These are phyloP conservation scores for Pyronema omphalodes DNA, from an alignment of 495 filamentous ascomycete genomes.

Conservation along the genomic window DNA sequence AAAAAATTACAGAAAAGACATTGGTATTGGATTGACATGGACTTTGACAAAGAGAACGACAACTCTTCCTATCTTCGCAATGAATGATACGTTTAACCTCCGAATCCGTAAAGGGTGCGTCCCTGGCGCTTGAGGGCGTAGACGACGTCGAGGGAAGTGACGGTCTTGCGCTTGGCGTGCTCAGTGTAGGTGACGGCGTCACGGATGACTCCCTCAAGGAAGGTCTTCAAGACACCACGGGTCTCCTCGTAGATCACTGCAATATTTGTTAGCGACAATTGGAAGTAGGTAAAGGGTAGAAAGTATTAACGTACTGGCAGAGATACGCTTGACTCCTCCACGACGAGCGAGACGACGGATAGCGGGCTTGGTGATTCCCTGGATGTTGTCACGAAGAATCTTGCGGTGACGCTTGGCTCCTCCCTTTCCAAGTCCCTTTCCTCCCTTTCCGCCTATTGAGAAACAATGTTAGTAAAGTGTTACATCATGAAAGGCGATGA, in stretches of 20 bases:
- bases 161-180: slow-evolving; percentile 95
- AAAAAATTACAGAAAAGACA: no score
- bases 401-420: slow-evolving; percentile 92
- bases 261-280: slow-evolving; percentile 26
- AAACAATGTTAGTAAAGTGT: slow-evolving; percentile 15
- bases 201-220: slow-evolving; percentile 99
- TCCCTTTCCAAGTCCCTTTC: slow-evolving; percentile 82
- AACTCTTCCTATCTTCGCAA: no score
- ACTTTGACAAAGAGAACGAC: no score
- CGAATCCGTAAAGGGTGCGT: slow-evolving; percentile 94
- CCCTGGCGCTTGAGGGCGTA: slow-evolving; percentile 92
- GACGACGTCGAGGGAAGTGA: slow-evolving; percentile 87
- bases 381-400: slow-evolving; percentile 51
- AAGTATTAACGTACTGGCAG: slow-evolving; percentile 47
- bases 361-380: slow-evolving; percentile 99
- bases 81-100: slow-evolving; percentile 46
- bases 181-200: slow-evolving; percentile 97
- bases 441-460: slow-evolving; percentile 68
- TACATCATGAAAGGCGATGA: background rate
- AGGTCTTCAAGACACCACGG: slow-evolving; percentile 99
- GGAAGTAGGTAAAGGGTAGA: background rate
- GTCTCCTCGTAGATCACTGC: slow-evolving; percentile 95
- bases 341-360: slow-evolving; percentile 99
- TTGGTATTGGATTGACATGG: no score
- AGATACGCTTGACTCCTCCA: slow-evolving; percentile 99